These are phyloP conservation scores for Vigna mungo DNA, from an alignment of 306 rosid species.

Conservation along the genomic window DNA sequence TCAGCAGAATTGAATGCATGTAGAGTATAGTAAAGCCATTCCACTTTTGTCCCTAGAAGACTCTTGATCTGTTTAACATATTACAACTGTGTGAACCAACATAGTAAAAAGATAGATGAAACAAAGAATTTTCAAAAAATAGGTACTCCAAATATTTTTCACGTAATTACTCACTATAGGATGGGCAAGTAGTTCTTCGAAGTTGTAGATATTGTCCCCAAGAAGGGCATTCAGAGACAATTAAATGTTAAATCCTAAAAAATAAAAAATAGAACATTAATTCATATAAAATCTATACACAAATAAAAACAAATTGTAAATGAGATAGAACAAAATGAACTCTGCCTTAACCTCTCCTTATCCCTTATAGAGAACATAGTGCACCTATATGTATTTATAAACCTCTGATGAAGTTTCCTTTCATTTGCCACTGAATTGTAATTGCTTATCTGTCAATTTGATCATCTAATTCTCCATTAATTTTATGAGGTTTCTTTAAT, in stretches of 20 bases:
- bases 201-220: slow-evolving; percentile 98
- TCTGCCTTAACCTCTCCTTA: slow-evolving; percentile 3
- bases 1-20: slow-evolving; percentile 97
- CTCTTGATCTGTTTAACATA: slow-evolving; percentile 71
- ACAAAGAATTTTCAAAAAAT: neutral
- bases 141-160: neutral
- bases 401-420: slow-evolving; percentile 7
- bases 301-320: slow-evolving; percentile 28
- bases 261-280: slow-evolving; percentile 28
- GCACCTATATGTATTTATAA: neutral
- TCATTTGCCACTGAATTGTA: slow-evolving; percentile 10
- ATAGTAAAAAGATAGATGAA: slow-evolving; percentile 18
- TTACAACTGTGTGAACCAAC: slow-evolving; percentile 24
- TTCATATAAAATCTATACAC: slow-evolving; percentile 12
- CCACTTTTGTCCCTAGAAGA: slow-evolving; percentile 92
- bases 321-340: neutral
- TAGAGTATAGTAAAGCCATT: slow-evolving; percentile 98
- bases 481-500: slow-evolving; percentile 42
- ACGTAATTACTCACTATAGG: slow-evolving; percentile 76
- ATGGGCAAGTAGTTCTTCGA: slow-evolving; percentile 97
- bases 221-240: slow-evolving; percentile 91
- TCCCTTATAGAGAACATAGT: slow-evolving; percentile 22
- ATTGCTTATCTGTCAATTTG: slow-evolving; percentile 41
- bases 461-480: slow-evolving; percentile 41
- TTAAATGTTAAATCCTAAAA: slow-evolving; percentile 95